phyloP scores from a whole-genome alignment of 164 flowering plant species.

The Protea cynaroides region DNA sequence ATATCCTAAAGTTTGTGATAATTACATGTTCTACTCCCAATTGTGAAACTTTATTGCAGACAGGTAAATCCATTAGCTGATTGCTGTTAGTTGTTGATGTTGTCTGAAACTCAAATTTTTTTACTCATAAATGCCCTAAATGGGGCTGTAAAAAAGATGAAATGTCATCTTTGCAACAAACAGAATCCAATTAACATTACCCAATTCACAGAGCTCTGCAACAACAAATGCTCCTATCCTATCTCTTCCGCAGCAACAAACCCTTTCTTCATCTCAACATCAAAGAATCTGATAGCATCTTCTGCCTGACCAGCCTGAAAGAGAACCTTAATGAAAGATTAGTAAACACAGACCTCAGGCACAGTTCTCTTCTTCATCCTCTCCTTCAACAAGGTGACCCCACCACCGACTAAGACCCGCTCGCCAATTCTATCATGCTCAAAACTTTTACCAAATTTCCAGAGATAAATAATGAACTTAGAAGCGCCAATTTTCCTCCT shows the following conservation, averaged over 20 bases:
- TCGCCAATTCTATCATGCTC: constrained; percentile 20
- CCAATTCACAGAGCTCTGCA: constrained; percentile 24
- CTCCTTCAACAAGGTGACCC: constrained; percentile 28
- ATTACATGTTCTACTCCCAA: no score
- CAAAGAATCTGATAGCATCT: constrained; percentile 34
- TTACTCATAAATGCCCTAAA: no score
- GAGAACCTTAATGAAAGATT: constrained; percentile 32
- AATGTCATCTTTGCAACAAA: no score
- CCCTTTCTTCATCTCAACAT: constrained; percentile 29
- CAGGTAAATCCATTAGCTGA: no score
- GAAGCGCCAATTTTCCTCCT: constrained; percentile 19
- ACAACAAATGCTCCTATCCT: constrained; percentile 17
- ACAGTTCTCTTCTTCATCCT: constrained; percentile 28
- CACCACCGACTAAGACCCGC: constrained; percentile 26
- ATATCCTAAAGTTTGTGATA: no score
- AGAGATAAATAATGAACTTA: constrained; percentile 22
- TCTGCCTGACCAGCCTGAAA: constrained; percentile 28
- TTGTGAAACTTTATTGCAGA: no score
- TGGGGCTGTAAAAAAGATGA: no score
- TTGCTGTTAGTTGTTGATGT: no score
- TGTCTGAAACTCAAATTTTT: no score
- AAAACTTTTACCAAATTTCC: constrained; percentile 20
- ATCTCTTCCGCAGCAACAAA: constrained; percentile 22
- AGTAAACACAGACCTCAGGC: constrained; percentile 31
- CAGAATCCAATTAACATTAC: constrained; percentile 23